Evolutionary conservation across 2,329 filamentous ascomycete species (phyloP).

Genomic region (Pestalotiopsis sp.): DNA sequence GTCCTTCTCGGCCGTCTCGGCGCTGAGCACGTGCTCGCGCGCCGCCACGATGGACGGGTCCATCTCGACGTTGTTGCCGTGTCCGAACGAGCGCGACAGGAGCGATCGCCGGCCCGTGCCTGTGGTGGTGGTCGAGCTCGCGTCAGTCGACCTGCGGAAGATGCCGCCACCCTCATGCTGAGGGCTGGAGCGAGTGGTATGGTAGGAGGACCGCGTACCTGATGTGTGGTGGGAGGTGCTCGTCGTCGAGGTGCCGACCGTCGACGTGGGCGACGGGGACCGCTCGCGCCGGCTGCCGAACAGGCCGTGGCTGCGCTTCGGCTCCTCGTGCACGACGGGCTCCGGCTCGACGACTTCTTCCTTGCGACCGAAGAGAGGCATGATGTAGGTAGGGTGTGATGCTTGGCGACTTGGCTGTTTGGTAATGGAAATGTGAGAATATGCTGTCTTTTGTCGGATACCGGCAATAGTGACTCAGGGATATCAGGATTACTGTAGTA

Average conservation of each 20-base stretch:
- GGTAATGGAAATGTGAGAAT: background rate
- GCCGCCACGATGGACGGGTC: slow-evolving; percentile 65
- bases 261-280: slow-evolving; percentile 21
- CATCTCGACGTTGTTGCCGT: slow-evolving; percentile 46
- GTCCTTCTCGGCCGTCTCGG: slow-evolving; percentile 64
- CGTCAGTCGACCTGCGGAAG: slow-evolving; percentile 13
- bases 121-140: slow-evolving; percentile 17
- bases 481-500: background rate
- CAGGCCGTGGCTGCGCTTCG: slow-evolving; percentile 36
- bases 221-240: slow-evolving; percentile 24
- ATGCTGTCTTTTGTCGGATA: background rate
- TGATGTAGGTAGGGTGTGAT: slow-evolving; percentile 8
- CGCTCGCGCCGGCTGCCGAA: slow-evolving; percentile 38
- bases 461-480: background rate
- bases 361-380: slow-evolving; percentile 32
- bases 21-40: slow-evolving; percentile 59
- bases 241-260: slow-evolving; percentile 22
- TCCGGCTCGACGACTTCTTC: slow-evolving; percentile 42
- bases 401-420: background rate
- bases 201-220: slow-evolving; percentile 14
- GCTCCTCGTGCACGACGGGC: slow-evolving; percentile 43
- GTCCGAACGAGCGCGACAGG: slow-evolving; percentile 43
- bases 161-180: background rate
- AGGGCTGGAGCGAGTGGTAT: background rate
- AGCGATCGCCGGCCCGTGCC: slow-evolving; percentile 34